Evolutionary conservation across 805 yeast species (phyloP).

Genomic region (Metschnikowia matae): DNA sequence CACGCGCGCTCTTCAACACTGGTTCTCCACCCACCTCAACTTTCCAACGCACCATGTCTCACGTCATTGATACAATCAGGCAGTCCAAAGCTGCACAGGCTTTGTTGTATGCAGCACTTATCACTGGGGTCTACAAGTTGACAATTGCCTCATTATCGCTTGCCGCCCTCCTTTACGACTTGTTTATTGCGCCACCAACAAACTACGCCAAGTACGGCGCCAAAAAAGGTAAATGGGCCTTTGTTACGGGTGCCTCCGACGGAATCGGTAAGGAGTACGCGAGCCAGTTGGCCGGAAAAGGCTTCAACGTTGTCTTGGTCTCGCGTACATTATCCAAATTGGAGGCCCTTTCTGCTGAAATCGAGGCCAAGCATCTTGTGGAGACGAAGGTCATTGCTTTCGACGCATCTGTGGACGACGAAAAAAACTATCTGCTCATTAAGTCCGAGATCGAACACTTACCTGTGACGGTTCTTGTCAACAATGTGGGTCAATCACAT

Average conservation of each 20-base stretch:
- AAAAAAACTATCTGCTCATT: conserved; percentile 53
- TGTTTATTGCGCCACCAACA: conserved; percentile 60
- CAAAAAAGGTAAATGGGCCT: conserved; percentile 74
- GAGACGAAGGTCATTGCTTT: conserved; percentile 65
- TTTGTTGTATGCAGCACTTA: conserved; percentile 33
- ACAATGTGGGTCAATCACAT: conserved; percentile 94
- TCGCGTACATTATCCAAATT: conserved; percentile 82
- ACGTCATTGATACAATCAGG: conserved; percentile 6
- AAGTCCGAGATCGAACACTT: conserved; percentile 43
- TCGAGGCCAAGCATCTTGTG: conserved; percentile 55
- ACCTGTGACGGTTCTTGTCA: conserved; percentile 72
- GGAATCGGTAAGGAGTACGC: conserved; percentile 96
- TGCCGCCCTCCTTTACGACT: conserved; percentile 52
- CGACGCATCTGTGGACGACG: conserved; percentile 67
- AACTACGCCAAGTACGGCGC: conserved; percentile 73
- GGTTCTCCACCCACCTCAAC: neutral
- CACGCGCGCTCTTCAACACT: neutral
- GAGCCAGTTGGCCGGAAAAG: conserved; percentile 75
- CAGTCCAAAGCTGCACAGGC: conserved; percentile 14
- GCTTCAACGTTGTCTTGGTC: conserved; percentile 77
- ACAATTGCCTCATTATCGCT: conserved; percentile 49
- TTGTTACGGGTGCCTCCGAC: conserved; percentile 95
- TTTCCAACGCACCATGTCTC: neutral
- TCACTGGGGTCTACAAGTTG: conserved; percentile 61
- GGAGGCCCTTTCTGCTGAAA: conserved; percentile 57